Evolutionary conservation across 2,329 filamentous ascomycete genomes (phyloP).

Genomic region (Aspergillus oerlinghausenensis): DNA sequence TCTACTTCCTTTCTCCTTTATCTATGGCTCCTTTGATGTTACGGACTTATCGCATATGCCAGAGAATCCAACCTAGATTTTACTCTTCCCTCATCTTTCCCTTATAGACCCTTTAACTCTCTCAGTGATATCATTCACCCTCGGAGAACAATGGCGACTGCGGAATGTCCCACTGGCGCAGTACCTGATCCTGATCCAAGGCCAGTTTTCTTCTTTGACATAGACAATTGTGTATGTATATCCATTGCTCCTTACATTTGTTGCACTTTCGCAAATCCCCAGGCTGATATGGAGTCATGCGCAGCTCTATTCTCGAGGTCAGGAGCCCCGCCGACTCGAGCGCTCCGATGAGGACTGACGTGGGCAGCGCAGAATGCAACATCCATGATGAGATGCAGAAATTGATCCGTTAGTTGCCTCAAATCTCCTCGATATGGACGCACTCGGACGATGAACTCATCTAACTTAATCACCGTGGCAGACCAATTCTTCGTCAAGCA

Average conservation of each 20-base stretch:
- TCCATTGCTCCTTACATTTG: neutral
- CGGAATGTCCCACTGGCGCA: conserved; percentile 11
- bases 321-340: conserved; percentile 20
- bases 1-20: neutral
- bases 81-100: neutral
- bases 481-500: conserved; percentile 63
- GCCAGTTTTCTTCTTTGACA: conserved; percentile 75
- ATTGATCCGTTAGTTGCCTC: conserved; percentile 60
- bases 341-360: conserved; percentile 9
- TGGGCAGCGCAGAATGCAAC: conserved; percentile 55
- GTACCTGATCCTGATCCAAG: conserved; percentile 38
- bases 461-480: conserved; percentile 15
- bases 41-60: neutral
- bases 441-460: neutral
- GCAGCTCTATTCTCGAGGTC: conserved; percentile 79
- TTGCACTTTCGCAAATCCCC: neutral
- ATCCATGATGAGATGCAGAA: conserved; percentile 86
- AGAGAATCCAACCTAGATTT: neutral
- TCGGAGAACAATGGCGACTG: conserved; percentile 19
- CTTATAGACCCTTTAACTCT: neutral
- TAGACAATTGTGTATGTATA: conserved; percentile 80
- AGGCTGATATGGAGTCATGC: conserved; percentile 10
- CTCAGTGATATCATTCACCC: neutral
- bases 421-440: conserved; percentile 39
- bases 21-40: neutral